Evolutionary conservation across 1,284 basidiomycete genomes (phyloP).

Genomic region (Cerioporus squamosus): DNA sequence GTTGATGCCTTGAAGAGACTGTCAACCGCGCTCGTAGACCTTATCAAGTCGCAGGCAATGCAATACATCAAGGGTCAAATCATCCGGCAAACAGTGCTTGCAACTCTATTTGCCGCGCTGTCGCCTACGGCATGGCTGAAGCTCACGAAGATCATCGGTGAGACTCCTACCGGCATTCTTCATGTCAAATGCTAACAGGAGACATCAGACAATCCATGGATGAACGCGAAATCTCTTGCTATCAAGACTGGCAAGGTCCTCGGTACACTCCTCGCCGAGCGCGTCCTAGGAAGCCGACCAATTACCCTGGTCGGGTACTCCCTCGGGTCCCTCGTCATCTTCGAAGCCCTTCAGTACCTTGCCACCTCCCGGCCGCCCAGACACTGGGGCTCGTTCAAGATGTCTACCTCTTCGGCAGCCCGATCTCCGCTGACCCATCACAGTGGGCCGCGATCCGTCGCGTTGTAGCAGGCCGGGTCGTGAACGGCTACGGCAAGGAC

Average conservation of each 20-base stretch:
- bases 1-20: slow-evolving; percentile 56
- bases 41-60: slow-evolving; percentile 55
- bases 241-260: slow-evolving; percentile 60
- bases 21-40: slow-evolving; percentile 49
- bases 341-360: slow-evolving; percentile 49
- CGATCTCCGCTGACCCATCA: slow-evolving; percentile 56
- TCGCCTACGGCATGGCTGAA: slow-evolving; percentile 57
- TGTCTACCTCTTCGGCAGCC: slow-evolving; percentile 76
- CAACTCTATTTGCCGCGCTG: slow-evolving; percentile 52
- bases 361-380: slow-evolving; percentile 45
- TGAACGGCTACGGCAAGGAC: slow-evolving; percentile 72
- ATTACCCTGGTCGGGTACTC: slow-evolving; percentile 62
- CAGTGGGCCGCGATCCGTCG: slow-evolving; percentile 70
- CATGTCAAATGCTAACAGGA: neutral
- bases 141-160: slow-evolving; percentile 59
- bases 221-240: slow-evolving; percentile 55
- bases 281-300: slow-evolving; percentile 60
- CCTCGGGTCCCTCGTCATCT: slow-evolving; percentile 58
- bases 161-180: slow-evolving; percentile 9
- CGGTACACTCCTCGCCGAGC: slow-evolving; percentile 53
- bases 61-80: slow-evolving; percentile 53
- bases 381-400: slow-evolving; percentile 68
- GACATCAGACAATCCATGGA: slow-evolving; percentile 52
- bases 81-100: slow-evolving; percentile 55
- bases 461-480: slow-evolving; percentile 69